Evolutionary conservation across 345 rosid genomes (phyloP).

Genomic region (Theobroma cacao): DNA sequence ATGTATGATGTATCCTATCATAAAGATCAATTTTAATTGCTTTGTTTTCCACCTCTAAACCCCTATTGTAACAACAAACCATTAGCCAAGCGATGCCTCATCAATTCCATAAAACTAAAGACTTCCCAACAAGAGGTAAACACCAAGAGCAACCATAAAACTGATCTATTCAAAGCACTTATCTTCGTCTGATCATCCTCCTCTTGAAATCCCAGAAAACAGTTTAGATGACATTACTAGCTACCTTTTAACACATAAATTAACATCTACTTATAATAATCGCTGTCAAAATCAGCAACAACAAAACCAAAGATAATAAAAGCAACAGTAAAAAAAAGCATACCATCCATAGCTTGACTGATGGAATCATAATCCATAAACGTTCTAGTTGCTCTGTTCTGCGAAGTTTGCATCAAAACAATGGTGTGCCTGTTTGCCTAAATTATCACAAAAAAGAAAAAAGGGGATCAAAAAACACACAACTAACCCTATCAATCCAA

Average conservation of each 20-base stretch:
- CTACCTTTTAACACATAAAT: neutral
- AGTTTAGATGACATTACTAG: neutral
- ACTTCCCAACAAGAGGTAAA: too few species aligned
- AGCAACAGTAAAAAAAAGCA: neutral
- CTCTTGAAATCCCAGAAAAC: neutral
- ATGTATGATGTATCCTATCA: neutral
- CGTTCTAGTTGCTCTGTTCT: constrained; percentile 75
- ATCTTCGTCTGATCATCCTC: neutral
- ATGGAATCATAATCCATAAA: constrained; percentile 93
- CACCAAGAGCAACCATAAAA: neutral
- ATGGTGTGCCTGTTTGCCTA: constrained; percentile 95
- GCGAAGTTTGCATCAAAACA: constrained; percentile 82
- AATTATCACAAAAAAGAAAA: neutral
- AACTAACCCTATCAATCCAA: neutral
- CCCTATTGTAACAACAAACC: neutral
- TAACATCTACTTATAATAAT: neutral
- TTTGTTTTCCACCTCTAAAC: neutral
- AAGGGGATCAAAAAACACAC: neutral
- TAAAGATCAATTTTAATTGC: neutral
- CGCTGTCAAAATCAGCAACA: neutral
- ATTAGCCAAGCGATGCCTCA: too few species aligned
- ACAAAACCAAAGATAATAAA: neutral
- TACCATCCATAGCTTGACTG: constrained; percentile 98
- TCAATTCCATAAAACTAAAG: too few species aligned
- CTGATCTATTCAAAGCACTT: neutral